Conservation (phyloP, 192 early-diverging fungal species). For the Obelidium mucronatum region DNA sequence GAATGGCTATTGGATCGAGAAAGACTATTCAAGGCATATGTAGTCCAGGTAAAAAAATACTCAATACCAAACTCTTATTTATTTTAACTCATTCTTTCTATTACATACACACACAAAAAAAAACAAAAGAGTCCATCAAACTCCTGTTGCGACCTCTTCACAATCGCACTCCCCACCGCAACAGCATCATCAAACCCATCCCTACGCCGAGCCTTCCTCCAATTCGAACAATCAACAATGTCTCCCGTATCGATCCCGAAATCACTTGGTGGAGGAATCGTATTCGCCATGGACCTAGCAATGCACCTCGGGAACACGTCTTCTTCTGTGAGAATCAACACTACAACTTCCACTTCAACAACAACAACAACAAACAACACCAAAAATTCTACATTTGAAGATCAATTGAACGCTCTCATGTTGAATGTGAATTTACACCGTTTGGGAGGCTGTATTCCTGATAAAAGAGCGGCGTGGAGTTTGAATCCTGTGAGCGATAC, state of each 20-base stretch:
- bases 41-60: constrained; percentile 1
- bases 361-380: too few species aligned
- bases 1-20: constrained; percentile 11
- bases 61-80: background rate
- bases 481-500: background rate
- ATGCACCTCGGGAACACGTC: background rate
- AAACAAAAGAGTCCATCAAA: background rate
- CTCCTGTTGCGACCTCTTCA: background rate
- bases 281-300: background rate
- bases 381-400: background rate
- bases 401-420: background rate
- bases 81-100: too few species aligned
- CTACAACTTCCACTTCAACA: too few species aligned
- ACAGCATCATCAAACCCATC: too few species aligned
- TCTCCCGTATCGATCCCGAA: background rate
- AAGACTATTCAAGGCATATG: constrained; percentile 5
- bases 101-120: background rate
- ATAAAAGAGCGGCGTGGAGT: background rate
- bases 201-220: too few species aligned
- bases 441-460: background rate
- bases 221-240: background rate
- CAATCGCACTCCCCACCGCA: background rate
- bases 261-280: background rate
- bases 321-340: background rate
- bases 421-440: background rate